These are phyloP conservation scores for Pholiota conissans DNA, from an alignment of 768 basidiomycete genomes.

Conservation along the genomic window DNA sequence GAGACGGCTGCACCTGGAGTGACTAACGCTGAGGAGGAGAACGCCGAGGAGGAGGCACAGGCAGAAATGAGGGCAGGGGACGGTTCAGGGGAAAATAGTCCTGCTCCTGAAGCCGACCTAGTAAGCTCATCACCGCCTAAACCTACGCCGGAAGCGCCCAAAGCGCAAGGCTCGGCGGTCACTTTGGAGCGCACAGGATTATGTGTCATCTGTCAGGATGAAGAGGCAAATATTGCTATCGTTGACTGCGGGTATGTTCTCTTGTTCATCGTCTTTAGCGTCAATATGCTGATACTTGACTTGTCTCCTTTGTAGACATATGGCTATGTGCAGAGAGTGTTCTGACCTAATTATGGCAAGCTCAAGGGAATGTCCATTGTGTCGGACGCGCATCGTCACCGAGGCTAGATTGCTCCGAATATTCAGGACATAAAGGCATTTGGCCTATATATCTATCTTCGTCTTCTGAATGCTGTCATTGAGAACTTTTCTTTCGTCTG, in stretches of 20 bases:
- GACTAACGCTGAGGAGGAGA: background rate
- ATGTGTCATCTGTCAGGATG: conserved; percentile 92
- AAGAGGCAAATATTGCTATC: conserved; percentile 90
- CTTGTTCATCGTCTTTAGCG: conserved; percentile 1
- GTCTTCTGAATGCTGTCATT: too few relatives aligned
- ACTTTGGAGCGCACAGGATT: conserved; percentile 69
- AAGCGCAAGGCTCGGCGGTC: conserved; percentile 36
- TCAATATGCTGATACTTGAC: too few relatives aligned
- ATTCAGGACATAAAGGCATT: conserved; percentile 44
- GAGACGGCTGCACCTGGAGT: background rate
- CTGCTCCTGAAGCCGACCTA: background rate
- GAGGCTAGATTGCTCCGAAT: conserved; percentile 80
- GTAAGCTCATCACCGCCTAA: conserved; percentile 15
- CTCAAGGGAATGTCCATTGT: conserved; percentile 87
- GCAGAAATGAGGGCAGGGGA: conserved; percentile 13
- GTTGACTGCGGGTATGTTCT: conserved; percentile 87
- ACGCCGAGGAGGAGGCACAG: conserved; percentile 17
- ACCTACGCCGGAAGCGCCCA: conserved; percentile 32
- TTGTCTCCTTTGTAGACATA: conserved; percentile 51
- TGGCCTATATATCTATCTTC: background rate
- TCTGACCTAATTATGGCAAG: conserved; percentile 79
- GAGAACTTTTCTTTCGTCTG: too few relatives aligned
- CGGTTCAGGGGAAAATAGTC: background rate
- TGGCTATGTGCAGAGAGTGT: conserved; percentile 76
- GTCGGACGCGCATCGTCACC: conserved; percentile 85